Percentiles rank a stretch among this genome's conserved stretches.
Conservation (phyloP, 108 stramenopile species). For the Cyclotella cryptica region DNA sequence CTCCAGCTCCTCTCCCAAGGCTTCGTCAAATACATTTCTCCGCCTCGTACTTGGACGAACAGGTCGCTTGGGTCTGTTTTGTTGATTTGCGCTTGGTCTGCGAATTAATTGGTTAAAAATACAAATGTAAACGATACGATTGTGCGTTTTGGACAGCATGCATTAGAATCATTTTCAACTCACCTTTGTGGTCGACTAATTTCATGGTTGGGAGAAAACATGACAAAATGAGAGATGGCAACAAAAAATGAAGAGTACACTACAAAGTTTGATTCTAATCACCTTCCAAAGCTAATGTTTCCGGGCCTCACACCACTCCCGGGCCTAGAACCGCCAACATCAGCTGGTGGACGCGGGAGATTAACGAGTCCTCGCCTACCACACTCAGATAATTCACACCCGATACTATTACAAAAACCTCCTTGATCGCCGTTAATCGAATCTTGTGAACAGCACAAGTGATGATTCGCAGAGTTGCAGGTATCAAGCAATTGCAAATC, state of each 20-base stretch:
- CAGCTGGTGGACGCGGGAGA: background rate
- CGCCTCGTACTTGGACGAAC: background rate
- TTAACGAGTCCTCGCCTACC: background rate
- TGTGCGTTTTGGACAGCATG: too few species aligned
- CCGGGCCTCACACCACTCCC: too few species aligned
- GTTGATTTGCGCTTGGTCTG: too few species aligned
- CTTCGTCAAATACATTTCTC: background rate
- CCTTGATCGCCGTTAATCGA: conserved; percentile 19
- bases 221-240: too few species aligned
- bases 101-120: too few species aligned
- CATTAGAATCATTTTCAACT: background rate
- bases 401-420: conserved; percentile 7
- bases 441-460: conserved; percentile 20
- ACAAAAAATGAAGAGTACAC: too few species aligned
- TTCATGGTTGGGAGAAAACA: too few species aligned
- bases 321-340: too few species aligned
- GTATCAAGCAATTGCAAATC: background rate
- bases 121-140: too few species aligned
- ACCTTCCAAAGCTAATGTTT: background rate
- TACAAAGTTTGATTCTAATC: too few species aligned
- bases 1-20: background rate
- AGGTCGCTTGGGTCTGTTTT: too few species aligned
- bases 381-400: conserved; percentile 8
- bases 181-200: conserved; percentile 3
- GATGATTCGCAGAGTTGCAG: conserved; percentile 22